Conservation (phyloP, 306 rosid genomes). For the Cicer judaicum region DNA sequence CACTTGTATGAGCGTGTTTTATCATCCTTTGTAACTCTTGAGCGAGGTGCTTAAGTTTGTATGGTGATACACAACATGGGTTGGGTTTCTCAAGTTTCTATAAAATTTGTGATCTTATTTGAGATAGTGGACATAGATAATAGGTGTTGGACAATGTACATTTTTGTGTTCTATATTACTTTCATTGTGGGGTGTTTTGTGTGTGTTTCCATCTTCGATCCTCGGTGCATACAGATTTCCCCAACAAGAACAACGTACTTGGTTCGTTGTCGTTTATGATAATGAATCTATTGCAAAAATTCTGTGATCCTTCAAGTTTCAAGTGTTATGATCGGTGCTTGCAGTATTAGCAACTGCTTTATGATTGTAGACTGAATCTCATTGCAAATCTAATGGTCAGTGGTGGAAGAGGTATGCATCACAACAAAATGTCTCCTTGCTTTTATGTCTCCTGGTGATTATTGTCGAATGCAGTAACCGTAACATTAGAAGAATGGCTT, state of each 20-base stretch:
- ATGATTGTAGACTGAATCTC: slow-evolving; percentile 18
- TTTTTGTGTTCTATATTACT: not conserved
- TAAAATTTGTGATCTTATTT: not conserved
- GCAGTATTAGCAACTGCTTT: not conserved
- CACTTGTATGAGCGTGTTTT: no score
- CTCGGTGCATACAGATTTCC: not conserved
- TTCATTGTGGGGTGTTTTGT: not conserved
- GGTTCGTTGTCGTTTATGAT: not conserved
- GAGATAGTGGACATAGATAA: not conserved
- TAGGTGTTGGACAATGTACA: not conserved
- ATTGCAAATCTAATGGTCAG: slow-evolving; percentile 5
- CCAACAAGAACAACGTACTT: not conserved
- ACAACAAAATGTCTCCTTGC: not conserved
- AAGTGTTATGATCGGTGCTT: not conserved
- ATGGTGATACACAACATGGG: not conserved
- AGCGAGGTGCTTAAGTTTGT: not conserved
- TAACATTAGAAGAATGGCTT: slow-evolving; percentile 9
- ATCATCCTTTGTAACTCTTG: not conserved
- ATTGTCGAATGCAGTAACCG: not conserved
- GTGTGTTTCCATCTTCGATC: not conserved
- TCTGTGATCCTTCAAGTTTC: not conserved
- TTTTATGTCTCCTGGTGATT: slow-evolving; percentile 24
- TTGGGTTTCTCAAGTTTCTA: not conserved
- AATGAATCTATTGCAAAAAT: not conserved
- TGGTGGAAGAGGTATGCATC: slow-evolving; percentile 8